Evolutionary conservation across 192 early-diverging fungal species (phyloP), one percentile per base, ranked within the genome.

Genomic region (Coemansia brasiliensis): DNA sequence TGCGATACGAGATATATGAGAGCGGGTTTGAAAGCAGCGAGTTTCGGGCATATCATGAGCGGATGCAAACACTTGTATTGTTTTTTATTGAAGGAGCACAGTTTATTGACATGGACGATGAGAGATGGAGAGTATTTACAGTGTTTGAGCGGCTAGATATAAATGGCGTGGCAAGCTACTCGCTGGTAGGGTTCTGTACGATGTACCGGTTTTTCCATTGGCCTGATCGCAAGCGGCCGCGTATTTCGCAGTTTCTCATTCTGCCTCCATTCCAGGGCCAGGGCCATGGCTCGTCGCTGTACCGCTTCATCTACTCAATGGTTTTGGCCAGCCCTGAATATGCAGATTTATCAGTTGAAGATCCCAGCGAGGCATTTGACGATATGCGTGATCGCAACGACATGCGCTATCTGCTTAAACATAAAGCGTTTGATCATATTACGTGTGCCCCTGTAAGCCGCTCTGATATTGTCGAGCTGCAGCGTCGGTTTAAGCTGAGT

Each of bases 201-300:
- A 81, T 85, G 46, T 96, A 98, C 69, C 83, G 84, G 17, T 98
- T 93, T 67, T 95, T 83, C 66, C 86, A 83, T 57, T 96, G 85
- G 67, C 90, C 90, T 2, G 88, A 95, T 48, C 72, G 80, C 39
- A 81, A 80, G 52, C 81, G 94, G 13, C 83, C 93, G 79, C 77
- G 94, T 29, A 98, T 98, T 45, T 94, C 93, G 68, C 95, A 98
- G 83, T 93, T 95, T 60, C 58, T 98, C 8, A 85, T 98, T n/a
- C 65, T 98, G 56, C 95, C 95, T 22, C 89, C 93, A 38, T 95
- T 83, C 70, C 93, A 93, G 61, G 76, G 82, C 46, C 72, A 84
- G 52, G 92, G 92, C 21, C 92, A 94, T 69, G 95, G 93, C 52
- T 82, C 86, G 62, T 72, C 61, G 45, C 67, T 94, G 6, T 94